These are phyloP conservation scores for Albifimbria verrucaria DNA, from an alignment of 2,329 filamentous ascomycete species.

Conservation along the genomic window DNA sequence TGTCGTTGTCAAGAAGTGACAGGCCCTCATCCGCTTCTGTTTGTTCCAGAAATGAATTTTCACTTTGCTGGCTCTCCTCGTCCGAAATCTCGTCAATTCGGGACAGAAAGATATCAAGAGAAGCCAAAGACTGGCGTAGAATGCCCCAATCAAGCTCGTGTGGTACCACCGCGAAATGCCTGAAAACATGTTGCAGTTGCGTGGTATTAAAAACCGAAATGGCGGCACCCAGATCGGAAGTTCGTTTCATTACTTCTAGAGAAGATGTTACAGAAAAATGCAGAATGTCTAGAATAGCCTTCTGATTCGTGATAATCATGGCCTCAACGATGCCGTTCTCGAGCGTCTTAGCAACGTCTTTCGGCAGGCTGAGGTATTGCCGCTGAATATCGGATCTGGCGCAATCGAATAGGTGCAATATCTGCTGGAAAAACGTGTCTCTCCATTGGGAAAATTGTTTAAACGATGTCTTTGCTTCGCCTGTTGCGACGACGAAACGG, in stretches of 20 bases:
- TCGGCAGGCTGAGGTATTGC: slow-evolving; percentile 49
- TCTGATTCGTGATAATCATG: slow-evolving; percentile 50
- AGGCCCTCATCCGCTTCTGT: slow-evolving; percentile 44
- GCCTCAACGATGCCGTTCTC: slow-evolving; percentile 43
- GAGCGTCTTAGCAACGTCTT: slow-evolving; percentile 39
- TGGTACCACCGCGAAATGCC: slow-evolving; percentile 39
- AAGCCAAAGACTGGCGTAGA: slow-evolving; percentile 41
- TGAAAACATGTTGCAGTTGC: slow-evolving; percentile 51
- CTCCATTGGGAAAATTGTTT: slow-evolving; percentile 46
- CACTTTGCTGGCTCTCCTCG: slow-evolving; percentile 35
- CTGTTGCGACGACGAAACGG: slow-evolving; percentile 51
- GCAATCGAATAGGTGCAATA: slow-evolving; percentile 55
- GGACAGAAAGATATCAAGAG: slow-evolving; percentile 43
- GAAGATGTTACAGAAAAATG: slow-evolving; percentile 45
- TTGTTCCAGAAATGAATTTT: slow-evolving; percentile 34
- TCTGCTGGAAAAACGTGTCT: slow-evolving; percentile 53
- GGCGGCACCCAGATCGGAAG: slow-evolving; percentile 42
- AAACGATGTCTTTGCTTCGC: slow-evolving; percentile 46
- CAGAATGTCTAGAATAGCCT: slow-evolving; percentile 51
- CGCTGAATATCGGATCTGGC: slow-evolving; percentile 54
- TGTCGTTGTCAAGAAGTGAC: slow-evolving; percentile 43
- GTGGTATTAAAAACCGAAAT: slow-evolving; percentile 47
- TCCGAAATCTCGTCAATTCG: slow-evolving; percentile 40
- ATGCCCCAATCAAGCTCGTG: slow-evolving; percentile 46
- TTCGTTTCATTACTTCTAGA: slow-evolving; percentile 46